These are phyloP conservation scores for Saccharomycopsis capsularis DNA, from an alignment of 805 yeast species.

Conservation along the genomic window DNA sequence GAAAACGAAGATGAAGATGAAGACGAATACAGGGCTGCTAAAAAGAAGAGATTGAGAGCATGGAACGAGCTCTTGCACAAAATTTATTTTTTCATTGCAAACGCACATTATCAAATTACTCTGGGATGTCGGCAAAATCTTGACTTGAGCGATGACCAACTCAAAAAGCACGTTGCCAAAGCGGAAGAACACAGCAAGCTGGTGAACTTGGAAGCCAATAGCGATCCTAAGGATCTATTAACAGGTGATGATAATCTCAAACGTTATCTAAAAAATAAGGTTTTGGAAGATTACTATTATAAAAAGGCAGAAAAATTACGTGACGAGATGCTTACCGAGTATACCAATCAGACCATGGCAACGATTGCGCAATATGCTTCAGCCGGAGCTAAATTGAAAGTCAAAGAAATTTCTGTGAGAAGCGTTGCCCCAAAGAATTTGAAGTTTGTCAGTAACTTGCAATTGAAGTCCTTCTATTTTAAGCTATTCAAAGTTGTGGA, in stretches of 20 bases:
- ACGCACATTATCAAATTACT: conserved; percentile 56
- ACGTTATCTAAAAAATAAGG: conserved; percentile 29
- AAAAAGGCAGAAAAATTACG: conserved; percentile 57
- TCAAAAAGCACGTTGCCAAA: background rate
- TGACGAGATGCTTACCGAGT: conserved; percentile 40
- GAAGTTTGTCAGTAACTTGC: conserved; percentile 6
- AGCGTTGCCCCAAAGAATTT: conserved; percentile 11
- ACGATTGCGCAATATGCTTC: conserved; percentile 16
- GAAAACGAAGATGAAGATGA: conserved; percentile 22
- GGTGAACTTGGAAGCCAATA: background rate
- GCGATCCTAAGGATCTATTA: conserved; percentile 14
- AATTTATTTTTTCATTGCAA: conserved; percentile 68
- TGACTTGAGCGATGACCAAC: conserved; percentile 25
- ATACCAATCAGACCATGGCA: conserved; percentile 32
- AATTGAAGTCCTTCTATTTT: conserved; percentile 18
- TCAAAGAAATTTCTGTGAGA: conserved; percentile 10
- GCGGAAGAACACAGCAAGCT: background rate
- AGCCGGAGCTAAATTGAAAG: conserved; percentile 17
- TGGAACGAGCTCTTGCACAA: conserved; percentile 66
- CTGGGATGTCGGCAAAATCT: conserved; percentile 27
- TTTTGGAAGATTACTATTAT: conserved; percentile 47
- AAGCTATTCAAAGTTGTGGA: conserved; percentile 22
- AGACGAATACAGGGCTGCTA: conserved; percentile 18
- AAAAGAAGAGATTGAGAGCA: conserved; percentile 34
- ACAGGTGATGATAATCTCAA: conserved; percentile 23